Evolutionary conservation across 805 yeast genomes (phyloP).

Genomic region (Candida qinlingensis): DNA sequence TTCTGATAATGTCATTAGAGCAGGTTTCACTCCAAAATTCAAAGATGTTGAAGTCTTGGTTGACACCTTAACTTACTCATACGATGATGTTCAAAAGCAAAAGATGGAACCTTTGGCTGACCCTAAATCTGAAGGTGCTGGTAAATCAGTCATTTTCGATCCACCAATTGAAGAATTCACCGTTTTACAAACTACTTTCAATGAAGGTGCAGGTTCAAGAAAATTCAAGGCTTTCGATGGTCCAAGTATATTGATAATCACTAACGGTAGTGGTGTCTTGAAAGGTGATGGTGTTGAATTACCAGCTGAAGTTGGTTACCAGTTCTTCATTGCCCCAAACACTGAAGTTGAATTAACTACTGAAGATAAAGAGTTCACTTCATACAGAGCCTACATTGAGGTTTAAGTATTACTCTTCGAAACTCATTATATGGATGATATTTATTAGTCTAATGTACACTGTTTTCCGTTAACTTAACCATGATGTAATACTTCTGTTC

Average conservation of each 20-base stretch:
- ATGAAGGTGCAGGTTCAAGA: slow-evolving; percentile 45
- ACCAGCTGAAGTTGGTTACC: slow-evolving; percentile 63
- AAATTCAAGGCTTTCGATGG: slow-evolving; percentile 63
- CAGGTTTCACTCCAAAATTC: slow-evolving; percentile 99
- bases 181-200: slow-evolving; percentile 77
- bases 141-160: slow-evolving; percentile 65
- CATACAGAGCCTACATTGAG: slow-evolving; percentile 90
- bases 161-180: slow-evolving; percentile 98
- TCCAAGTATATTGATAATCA: slow-evolving; percentile 81
- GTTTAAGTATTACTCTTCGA: slow-evolving; percentile 25
- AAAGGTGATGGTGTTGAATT: slow-evolving; percentile 37
- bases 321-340: slow-evolving; percentile 80
- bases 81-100: slow-evolving; percentile 88
- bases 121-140: slow-evolving; percentile 58
- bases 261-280: slow-evolving; percentile 72
- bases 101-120: slow-evolving; percentile 63
- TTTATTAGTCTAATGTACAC: slow-evolving; percentile 3
- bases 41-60: slow-evolving; percentile 91
- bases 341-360: slow-evolving; percentile 58
- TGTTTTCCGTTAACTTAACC: no score
- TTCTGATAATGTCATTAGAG: slow-evolving; percentile 94
- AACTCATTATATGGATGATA: no score
- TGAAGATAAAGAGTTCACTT: slow-evolving; percentile 51
- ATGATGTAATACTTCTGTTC: no score
- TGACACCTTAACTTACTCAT: slow-evolving; percentile 82